These are phyloP conservation scores for Selenicereus undatus DNA, from an alignment of 148 eudicot genomes.

Conservation along the genomic window DNA sequence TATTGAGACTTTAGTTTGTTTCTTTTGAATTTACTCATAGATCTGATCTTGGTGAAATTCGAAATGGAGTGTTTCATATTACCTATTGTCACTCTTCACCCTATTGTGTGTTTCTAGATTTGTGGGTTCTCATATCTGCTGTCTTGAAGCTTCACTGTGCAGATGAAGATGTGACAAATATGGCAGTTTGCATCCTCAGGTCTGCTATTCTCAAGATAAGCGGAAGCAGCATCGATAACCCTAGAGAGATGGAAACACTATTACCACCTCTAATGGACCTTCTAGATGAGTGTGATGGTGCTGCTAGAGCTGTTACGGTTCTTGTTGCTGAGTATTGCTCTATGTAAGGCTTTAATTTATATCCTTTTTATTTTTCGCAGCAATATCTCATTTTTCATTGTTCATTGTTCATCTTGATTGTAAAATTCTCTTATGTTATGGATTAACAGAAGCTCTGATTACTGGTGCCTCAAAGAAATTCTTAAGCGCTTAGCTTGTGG, in stretches of 20 bases:
- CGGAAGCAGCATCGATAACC: constrained; percentile 28
- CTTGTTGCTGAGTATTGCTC: constrained; percentile 70
- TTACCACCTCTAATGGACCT: constrained; percentile 47
- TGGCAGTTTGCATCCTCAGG: constrained; percentile 52
- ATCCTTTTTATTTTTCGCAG: not conserved
- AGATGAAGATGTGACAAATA: constrained; percentile 56
- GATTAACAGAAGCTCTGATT: constrained; percentile 45
- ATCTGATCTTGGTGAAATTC: not conserved
- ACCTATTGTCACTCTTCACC: not conserved
- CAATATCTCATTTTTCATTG: not conserved
- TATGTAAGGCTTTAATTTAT: constrained; percentile 32
- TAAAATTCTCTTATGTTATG: constrained; percentile 21
- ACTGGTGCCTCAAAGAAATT: constrained; percentile 50
- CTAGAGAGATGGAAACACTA: constrained; percentile 45
- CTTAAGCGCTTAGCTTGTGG: constrained; percentile 50
- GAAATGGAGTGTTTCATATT: not conserved
- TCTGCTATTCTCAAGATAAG: constrained; percentile 44
- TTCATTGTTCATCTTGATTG: not conserved
- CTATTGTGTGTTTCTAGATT: not conserved
- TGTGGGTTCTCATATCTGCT: constrained; percentile 10
- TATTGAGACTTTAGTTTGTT: not conserved
- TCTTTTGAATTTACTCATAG: not conserved
- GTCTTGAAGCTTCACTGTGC: constrained; percentile 50
- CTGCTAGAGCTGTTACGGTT: constrained; percentile 57
- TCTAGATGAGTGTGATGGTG: constrained; percentile 61